phyloP scores from a whole-genome alignment of 1,139 yeast genomes.

The Geotrichum phurueaensis region DNA sequence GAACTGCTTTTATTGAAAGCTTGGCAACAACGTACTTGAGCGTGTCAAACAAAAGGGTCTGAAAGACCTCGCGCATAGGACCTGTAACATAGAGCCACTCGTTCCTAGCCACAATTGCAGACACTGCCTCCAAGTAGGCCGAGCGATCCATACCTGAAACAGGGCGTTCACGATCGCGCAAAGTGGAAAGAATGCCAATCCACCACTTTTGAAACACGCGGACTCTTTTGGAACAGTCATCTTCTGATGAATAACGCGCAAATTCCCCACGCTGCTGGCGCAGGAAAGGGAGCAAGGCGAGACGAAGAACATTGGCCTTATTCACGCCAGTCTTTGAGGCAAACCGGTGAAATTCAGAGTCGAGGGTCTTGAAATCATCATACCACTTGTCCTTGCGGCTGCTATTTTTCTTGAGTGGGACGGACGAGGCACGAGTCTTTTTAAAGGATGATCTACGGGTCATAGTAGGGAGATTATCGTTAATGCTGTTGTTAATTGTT shows the following conservation, averaged over 20 bases:
- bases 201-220: slow-evolving; percentile 58
- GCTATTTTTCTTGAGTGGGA: slow-evolving; percentile 1
- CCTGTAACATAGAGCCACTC: slow-evolving; percentile 48
- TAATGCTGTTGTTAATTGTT: not conserved
- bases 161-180: slow-evolving; percentile 34
- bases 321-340: slow-evolving; percentile 47
- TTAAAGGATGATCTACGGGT: slow-evolving; percentile 6
- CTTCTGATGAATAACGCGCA: slow-evolving; percentile 13
- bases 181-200: slow-evolving; percentile 46
- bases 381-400: slow-evolving; percentile 7
- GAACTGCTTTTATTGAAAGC: slow-evolving; percentile 49
- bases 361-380: slow-evolving; percentile 26
- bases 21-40: slow-evolving; percentile 51
- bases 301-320: slow-evolving; percentile 61
- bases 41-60: slow-evolving; percentile 43
- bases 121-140: slow-evolving; percentile 68
- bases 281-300: slow-evolving; percentile 59
- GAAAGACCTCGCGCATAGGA: slow-evolving; percentile 8
- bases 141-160: slow-evolving; percentile 52
- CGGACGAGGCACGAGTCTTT: slow-evolving; percentile 3
- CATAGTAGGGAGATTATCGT: not conserved
- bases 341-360: slow-evolving; percentile 29
- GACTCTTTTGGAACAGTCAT: slow-evolving; percentile 25
- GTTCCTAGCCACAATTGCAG: slow-evolving; percentile 54
- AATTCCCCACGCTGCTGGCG: slow-evolving; percentile 34